Percentiles rank a stretch among this genome's conserved stretches.
Evolutionary conservation across 768 basidiomycete genomes (phyloP).

Genomic region (Russula olivacea): DNA sequence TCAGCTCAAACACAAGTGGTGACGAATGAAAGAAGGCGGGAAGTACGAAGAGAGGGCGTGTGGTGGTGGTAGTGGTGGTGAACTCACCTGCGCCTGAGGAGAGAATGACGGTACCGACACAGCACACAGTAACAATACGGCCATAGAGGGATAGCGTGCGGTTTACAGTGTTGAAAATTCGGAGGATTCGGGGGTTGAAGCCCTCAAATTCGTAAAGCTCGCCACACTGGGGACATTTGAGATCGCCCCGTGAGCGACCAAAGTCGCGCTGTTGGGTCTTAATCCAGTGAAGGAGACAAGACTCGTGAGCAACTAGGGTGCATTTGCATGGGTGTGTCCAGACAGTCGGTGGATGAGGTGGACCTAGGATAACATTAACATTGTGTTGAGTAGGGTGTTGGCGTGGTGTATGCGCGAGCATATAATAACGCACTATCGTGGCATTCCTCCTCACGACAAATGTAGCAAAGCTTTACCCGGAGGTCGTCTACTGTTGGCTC

Average conservation of each 20-base stretch:
- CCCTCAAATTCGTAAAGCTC: conserved; percentile 62
- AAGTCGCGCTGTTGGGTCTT: conserved; percentile 56
- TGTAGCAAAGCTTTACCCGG: conserved; percentile 71
- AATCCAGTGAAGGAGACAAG: conserved; percentile 77
- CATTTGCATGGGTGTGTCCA: conserved; percentile 83
- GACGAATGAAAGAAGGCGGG: background rate
- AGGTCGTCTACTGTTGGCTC: conserved; percentile 34
- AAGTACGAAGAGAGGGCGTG: background rate
- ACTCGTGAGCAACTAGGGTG: conserved; percentile 74
- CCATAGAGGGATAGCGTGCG: conserved; percentile 46
- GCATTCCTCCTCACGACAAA: conserved; percentile 68
- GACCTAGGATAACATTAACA: conserved; percentile 32
- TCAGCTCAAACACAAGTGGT: background rate
- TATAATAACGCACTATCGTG: conserved; percentile 36
- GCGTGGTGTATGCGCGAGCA: background rate
- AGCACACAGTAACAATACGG: conserved; percentile 45
- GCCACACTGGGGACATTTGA: conserved; percentile 78
- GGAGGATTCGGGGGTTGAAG: conserved; percentile 49
- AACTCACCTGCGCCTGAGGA: conserved; percentile 58
- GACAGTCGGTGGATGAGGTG: conserved; percentile 43
- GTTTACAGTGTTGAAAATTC: conserved; percentile 48
- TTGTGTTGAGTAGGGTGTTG: background rate
- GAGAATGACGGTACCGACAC: conserved; percentile 45
- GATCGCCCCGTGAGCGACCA: conserved; percentile 51
- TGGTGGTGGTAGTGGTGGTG: conserved; percentile 13